Evolutionary conservation across 345 rosid genomes (phyloP).

Genomic region (Eucalyptus curtisii): DNA sequence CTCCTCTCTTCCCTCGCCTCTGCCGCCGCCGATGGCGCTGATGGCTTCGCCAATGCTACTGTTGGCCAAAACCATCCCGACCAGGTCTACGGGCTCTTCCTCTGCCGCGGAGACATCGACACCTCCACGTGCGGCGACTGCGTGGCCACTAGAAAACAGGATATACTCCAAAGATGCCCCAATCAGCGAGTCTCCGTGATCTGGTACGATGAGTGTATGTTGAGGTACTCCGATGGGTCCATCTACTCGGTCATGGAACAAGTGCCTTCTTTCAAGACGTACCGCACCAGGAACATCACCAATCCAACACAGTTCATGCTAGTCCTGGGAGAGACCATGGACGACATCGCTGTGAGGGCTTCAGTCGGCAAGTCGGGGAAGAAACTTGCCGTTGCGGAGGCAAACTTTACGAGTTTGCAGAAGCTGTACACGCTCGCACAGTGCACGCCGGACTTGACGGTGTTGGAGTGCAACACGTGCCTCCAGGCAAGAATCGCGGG

Average conservation of each 20-base stretch:
- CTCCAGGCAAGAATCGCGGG: neutral
- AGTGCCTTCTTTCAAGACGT: neutral
- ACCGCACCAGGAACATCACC: neutral
- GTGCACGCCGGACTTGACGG: slow-evolving; percentile 10
- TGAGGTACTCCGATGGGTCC: neutral
- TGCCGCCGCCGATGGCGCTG: slow-evolving; percentile 3
- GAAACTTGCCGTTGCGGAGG: neutral
- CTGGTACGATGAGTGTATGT: slow-evolving; percentile 6
- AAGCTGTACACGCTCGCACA: slow-evolving; percentile 8
- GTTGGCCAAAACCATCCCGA: slow-evolving; percentile 9
- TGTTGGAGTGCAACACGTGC: slow-evolving; percentile 20
- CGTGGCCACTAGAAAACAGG: neutral
- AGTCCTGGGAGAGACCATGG: neutral
- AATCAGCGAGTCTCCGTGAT: slow-evolving; percentile 16
- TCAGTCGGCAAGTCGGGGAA: neutral
- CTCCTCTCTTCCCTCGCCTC: slow-evolving; percentile 15
- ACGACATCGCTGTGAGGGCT: neutral
- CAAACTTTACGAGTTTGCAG: neutral
- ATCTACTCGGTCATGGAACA: slow-evolving; percentile 4
- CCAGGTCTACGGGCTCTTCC: neutral
- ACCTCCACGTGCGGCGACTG: neutral
- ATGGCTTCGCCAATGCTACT: slow-evolving; percentile 27
- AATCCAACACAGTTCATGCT: neutral
- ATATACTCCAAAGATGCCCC: slow-evolving; percentile 17
- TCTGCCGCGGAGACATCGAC: slow-evolving; percentile 16